Conservation (phyloP, 306 rosid genomes). For the Cotoneaster glaucophyllus region DNA sequence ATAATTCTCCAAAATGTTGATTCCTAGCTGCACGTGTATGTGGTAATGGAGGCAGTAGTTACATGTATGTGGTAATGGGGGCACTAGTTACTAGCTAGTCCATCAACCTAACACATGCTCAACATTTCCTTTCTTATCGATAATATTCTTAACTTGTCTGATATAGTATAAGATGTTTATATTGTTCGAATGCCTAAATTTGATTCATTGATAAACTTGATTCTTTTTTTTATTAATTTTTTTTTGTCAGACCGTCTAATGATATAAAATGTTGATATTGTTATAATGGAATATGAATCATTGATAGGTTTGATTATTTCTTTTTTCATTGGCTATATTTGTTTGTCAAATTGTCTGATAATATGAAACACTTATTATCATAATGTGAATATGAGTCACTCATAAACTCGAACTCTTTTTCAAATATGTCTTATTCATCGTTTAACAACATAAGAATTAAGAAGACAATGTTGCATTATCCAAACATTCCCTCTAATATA, state of each 20-base stretch:
- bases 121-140: background rate
- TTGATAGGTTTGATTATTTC: background rate
- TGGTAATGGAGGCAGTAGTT: background rate
- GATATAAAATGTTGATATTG: no score
- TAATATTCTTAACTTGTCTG: no score
- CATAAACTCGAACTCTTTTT: no score
- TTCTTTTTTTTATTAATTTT: background rate
- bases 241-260: background rate
- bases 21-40: background rate
- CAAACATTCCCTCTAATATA: background rate
- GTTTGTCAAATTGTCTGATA: no score
- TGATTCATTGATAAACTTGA: no score
- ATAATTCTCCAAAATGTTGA: background rate
- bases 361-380: no score
- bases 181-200: no score
- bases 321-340: no score
- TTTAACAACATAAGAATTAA: background rate
- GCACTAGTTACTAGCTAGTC: background rate
- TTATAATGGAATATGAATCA: background rate
- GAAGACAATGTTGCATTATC: background rate
- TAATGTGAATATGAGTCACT: no score
- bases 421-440: no score
- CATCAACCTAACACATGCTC: background rate
- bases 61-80: no score
- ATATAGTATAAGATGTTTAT: no score